Evolutionary conservation across 1,284 basidiomycete genomes (phyloP).

Genomic region (Anthracocystis walkeri): DNA sequence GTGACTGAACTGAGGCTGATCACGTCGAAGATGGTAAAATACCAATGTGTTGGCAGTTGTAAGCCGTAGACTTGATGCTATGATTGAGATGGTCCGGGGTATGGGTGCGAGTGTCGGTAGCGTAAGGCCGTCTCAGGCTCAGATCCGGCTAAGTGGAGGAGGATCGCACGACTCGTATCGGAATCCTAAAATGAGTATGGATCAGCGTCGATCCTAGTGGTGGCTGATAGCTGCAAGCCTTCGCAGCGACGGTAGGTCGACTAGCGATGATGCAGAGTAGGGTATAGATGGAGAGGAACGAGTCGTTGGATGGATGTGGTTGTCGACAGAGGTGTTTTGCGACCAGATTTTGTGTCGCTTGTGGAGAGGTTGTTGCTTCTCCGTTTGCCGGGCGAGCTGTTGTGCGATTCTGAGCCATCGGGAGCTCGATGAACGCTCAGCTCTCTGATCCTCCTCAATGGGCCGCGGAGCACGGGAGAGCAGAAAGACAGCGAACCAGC

Average conservation of each 20-base stretch:
- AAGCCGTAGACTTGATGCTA: no score
- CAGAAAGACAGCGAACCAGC: no score
- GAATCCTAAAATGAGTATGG: neutral
- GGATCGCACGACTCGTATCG: constrained; percentile 14
- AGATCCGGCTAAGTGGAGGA: constrained; percentile 17
- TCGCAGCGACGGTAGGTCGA: neutral
- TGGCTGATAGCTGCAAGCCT: no score
- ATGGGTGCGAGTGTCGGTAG: neutral
- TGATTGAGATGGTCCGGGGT: neutral
- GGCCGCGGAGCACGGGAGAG: constrained; percentile 1
- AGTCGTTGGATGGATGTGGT: constrained; percentile 2
- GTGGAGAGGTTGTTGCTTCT: constrained; percentile 13
- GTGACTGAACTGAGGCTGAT: no score
- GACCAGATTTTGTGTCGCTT: constrained; percentile 16
- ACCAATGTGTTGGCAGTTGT: no score
- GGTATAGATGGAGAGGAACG: constrained; percentile 4
- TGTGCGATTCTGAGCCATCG: constrained; percentile 19
- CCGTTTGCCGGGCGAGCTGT: constrained; percentile 17
- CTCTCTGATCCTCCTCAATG: constrained; percentile 7
- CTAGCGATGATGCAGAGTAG: neutral
- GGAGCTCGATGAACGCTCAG: constrained; percentile 23
- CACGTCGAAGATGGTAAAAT: no score
- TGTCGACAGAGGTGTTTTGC: constrained; percentile 12
- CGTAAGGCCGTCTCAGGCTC: neutral
- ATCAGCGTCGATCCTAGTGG: neutral